Evolutionary conservation across 306 rosid species (phyloP).

Genomic region (Cucumis cinereus): DNA sequence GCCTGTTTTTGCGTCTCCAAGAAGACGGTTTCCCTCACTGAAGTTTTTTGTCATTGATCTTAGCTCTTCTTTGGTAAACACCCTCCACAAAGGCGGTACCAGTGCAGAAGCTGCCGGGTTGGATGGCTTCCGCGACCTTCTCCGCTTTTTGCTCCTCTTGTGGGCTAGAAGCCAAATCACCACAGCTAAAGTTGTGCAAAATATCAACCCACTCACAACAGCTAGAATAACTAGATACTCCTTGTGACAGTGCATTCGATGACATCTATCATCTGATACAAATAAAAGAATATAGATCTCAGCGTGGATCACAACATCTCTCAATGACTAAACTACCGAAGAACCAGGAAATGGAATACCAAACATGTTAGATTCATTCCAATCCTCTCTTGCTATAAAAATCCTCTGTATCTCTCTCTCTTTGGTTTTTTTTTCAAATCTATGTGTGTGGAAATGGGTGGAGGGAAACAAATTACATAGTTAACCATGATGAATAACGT

Average conservation of each 20-base stretch:
- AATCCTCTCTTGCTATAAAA: not conserved
- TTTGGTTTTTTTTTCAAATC: not conserved
- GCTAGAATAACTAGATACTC: conserved; percentile 81
- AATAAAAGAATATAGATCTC: not conserved
- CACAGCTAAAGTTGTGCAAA: conserved; percentile 64
- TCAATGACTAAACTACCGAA: not conserved
- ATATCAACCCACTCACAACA: conserved; percentile 83
- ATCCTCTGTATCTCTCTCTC: not conserved
- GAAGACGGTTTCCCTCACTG: conserved; percentile 92
- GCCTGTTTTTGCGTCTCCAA: conserved; percentile 88
- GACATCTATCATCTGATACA: conserved; percentile 43
- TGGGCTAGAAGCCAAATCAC: conserved; percentile 85
- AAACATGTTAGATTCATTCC: not conserved
- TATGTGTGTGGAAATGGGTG: not conserved
- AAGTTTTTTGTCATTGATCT: conserved; percentile 83
- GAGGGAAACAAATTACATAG: conserved; percentile 1
- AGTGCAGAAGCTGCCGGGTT: conserved; percentile 54
- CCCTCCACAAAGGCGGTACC: conserved; percentile 81
- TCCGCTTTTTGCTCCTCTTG: conserved; percentile 83
- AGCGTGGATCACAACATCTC: conserved; percentile 4
- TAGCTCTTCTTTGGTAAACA: conserved; percentile 82
- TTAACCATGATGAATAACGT: not conserved
- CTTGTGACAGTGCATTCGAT: conserved; percentile 72
- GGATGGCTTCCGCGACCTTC: conserved; percentile 59
- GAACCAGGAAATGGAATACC: not conserved